Conservation (phyloP, 495 filamentous ascomycete species). For the Penicillium cosmopolitanum region DNA sequence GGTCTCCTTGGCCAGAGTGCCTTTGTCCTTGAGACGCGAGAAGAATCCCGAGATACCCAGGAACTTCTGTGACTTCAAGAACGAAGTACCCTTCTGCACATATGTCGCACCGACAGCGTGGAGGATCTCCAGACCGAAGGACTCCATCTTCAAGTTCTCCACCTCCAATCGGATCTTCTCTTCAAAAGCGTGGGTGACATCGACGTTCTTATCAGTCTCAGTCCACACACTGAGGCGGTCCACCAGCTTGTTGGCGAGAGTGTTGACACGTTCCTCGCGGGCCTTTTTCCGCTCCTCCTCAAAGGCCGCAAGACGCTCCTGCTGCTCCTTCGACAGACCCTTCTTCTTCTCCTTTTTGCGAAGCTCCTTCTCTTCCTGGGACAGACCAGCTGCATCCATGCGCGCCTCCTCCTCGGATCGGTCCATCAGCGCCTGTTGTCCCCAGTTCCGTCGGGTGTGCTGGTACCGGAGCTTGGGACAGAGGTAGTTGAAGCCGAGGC, state of each 20-base stretch:
- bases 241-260: constrained; percentile 79
- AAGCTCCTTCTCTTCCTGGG: constrained; percentile 76
- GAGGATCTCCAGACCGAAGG: constrained; percentile 94
- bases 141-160: constrained; percentile 99
- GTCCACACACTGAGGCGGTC: constrained; percentile 95
- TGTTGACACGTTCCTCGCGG: constrained; percentile 89
- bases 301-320: constrained; percentile 83
- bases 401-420: constrained; percentile 84
- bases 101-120: constrained; percentile 94
- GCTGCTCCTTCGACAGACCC: constrained; percentile 83
- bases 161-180: constrained; percentile 94
- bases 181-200: constrained; percentile 87
- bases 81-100: constrained; percentile 78
- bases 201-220: constrained; percentile 86
- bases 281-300: constrained; percentile 82
- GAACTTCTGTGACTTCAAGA: constrained; percentile 95
- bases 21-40: constrained; percentile 92
- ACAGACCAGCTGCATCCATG: constrained; percentile 67
- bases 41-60: constrained; percentile 96
- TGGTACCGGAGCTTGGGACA: constrained; percentile 57
- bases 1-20: constrained; percentile 92
- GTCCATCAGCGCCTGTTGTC: constrained; percentile 85
- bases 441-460: constrained; percentile 67
- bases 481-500: constrained; percentile 25
- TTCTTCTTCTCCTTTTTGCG: constrained; percentile 88